Conservation (phyloP, 768 basidiomycete genomes). For the Lactarius psammicola region DNA sequence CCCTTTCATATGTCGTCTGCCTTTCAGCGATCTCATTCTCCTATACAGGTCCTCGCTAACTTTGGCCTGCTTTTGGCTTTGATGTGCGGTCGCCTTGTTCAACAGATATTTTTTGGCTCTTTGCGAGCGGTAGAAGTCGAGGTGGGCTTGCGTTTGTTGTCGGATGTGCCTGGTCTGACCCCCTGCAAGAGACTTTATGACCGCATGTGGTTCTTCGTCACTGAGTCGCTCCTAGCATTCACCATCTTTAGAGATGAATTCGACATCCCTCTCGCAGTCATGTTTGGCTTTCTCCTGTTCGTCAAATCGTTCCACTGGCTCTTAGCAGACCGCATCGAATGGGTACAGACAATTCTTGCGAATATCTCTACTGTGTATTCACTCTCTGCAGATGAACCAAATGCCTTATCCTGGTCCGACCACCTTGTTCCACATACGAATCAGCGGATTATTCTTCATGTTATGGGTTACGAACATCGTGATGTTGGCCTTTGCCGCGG, state of each 20-base stretch:
- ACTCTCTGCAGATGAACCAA: slow-evolving; percentile 85
- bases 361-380: slow-evolving; percentile 4
- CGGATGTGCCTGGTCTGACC: not conserved
- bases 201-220: slow-evolving; percentile 95
- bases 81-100: slow-evolving; percentile 71
- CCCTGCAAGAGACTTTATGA: slow-evolving; percentile 87
- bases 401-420: slow-evolving; percentile 83
- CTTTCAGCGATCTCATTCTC: not conserved
- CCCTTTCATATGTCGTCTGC: not conserved
- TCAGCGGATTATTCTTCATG: slow-evolving; percentile 69
- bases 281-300: slow-evolving; percentile 93
- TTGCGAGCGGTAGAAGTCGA: slow-evolving; percentile 88
- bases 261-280: slow-evolving; percentile 85
- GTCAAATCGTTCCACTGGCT: slow-evolving; percentile 99
- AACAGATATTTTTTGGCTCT: slow-evolving; percentile 88
- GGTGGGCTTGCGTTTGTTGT: slow-evolving; percentile 45
- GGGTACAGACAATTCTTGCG: slow-evolving; percentile 53
- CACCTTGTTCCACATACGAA: slow-evolving; percentile 80
- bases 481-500: slow-evolving; percentile 78
- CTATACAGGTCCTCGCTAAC: slow-evolving; percentile 79
- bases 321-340: slow-evolving; percentile 92
- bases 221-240: slow-evolving; percentile 92
- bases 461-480: slow-evolving; percentile 72
- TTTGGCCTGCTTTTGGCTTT: slow-evolving; percentile 80
- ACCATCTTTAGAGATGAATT: slow-evolving; percentile 98